phyloP scores from a whole-genome alignment of 371 early-diverging fungal genomes.

The Syncephalastrum racemosum region DNA sequence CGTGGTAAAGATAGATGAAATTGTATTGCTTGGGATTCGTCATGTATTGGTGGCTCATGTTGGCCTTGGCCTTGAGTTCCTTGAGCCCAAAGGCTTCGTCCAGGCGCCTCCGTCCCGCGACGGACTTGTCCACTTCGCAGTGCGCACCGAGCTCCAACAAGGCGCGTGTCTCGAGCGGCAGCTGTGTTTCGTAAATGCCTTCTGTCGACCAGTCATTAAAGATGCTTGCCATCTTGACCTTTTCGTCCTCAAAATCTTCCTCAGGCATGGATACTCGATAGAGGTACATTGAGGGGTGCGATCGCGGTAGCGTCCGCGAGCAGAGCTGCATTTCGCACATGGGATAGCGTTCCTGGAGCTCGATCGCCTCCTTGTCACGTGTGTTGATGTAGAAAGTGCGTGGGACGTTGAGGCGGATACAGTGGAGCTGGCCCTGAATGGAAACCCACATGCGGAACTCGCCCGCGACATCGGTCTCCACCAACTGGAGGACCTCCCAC shows the following conservation, averaged over 20 bases:
- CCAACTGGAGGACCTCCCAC: slow-evolving; percentile 89
- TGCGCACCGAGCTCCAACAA: slow-evolving; percentile 71
- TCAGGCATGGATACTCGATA: slow-evolving; percentile 86
- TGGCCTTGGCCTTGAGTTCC: slow-evolving; percentile 49
- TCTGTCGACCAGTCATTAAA: slow-evolving; percentile 88
- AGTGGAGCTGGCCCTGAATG: slow-evolving; percentile 67
- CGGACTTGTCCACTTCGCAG: slow-evolving; percentile 40
- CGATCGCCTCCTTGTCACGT: slow-evolving; percentile 51
- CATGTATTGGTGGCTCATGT: slow-evolving; percentile 36
- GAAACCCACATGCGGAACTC: slow-evolving; percentile 84
- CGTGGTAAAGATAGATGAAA: slow-evolving; percentile 72
- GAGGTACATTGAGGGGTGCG: slow-evolving; percentile 62
- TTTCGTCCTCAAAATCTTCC: slow-evolving; percentile 66
- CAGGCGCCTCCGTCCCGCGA: slow-evolving; percentile 32
- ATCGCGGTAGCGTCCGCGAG: slow-evolving; percentile 65
- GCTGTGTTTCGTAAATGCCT: slow-evolving; percentile 91
- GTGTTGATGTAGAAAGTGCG: slow-evolving; percentile 87
- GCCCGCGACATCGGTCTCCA: slow-evolving; percentile 81
- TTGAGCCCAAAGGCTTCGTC: slow-evolving; percentile 51
- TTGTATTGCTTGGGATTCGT: slow-evolving; percentile 47
- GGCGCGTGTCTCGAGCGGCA: slow-evolving; percentile 79
- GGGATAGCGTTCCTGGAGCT: slow-evolving; percentile 23
- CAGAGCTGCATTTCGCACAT: slow-evolving; percentile 30
- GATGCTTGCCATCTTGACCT: slow-evolving; percentile 68
- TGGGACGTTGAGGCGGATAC: slow-evolving; percentile 75